Evolutionary conservation across 345 rosid genomes (phyloP).

Genomic region (Corchorus capsularis): DNA sequence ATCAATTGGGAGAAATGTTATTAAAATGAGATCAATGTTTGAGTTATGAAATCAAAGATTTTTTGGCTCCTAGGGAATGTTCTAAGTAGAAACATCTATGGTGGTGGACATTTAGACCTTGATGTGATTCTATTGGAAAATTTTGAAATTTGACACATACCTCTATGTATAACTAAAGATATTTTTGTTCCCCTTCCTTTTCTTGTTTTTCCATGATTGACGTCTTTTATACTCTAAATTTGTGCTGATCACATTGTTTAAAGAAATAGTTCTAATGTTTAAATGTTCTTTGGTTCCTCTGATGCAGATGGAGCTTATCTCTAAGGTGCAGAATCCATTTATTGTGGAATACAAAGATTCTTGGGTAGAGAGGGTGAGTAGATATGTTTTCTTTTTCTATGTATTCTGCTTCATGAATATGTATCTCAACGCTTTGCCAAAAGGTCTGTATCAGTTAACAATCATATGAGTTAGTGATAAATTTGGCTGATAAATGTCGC

Average conservation of each 20-base stretch:
- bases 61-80: not conserved
- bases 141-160: not conserved
- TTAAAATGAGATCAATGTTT: not conserved
- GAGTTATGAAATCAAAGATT: not conserved
- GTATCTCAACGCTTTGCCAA: not conserved
- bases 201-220: not conserved
- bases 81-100: not conserved
- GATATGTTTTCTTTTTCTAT: not conserved
- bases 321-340: conserved; percentile 79
- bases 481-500: not conserved
- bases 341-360: conserved; percentile 97
- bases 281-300: conserved; percentile 24
- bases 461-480: not conserved
- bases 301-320: conserved; percentile 90
- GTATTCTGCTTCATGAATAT: not conserved
- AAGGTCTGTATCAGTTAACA: not conserved
- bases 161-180: not conserved
- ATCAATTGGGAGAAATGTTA: not conserved
- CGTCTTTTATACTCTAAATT: not conserved
- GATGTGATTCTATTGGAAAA: not conserved
- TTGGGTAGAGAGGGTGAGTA: conserved; percentile 91
- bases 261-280: not conserved
- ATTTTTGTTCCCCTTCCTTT: not conserved
- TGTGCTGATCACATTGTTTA: not conserved
- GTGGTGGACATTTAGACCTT: not conserved